These are phyloP conservation scores for Ehretia macrophylla DNA, from an alignment of 257 asterid genomes.

Conservation along the genomic window DNA sequence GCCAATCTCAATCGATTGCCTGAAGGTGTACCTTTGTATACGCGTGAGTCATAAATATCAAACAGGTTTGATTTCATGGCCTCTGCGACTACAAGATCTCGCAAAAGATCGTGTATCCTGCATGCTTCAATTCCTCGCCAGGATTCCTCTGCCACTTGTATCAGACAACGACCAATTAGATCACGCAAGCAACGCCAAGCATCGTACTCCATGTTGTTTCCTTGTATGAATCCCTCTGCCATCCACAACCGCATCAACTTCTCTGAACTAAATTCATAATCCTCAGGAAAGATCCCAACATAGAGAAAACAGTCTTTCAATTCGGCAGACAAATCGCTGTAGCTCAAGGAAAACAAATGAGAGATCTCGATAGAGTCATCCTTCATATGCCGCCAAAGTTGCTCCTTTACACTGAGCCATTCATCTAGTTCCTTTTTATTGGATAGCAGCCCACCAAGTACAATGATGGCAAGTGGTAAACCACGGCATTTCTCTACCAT, in stretches of 20 bases:
- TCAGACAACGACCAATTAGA: constrained; percentile 9
- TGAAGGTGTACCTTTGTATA: neutral
- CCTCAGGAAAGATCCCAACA: constrained; percentile 11
- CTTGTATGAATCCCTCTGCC: constrained; percentile 8
- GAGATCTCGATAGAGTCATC: constrained; percentile 2
- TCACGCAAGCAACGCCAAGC: constrained; percentile 8
- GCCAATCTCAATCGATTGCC: too few relatives aligned
- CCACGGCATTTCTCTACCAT: constrained; percentile 8
- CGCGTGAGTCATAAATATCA: constrained; percentile 7
- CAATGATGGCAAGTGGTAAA: constrained; percentile 13
- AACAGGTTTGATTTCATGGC: neutral
- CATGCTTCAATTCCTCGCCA: neutral
- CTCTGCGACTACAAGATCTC: constrained; percentile 8
- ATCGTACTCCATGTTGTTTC: constrained; percentile 4
- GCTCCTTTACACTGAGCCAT: constrained; percentile 6
- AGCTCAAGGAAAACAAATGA: constrained; percentile 10
- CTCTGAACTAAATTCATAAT: neutral
- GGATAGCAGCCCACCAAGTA: neutral
- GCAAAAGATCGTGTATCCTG: constrained; percentile 13
- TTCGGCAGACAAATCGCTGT: constrained; percentile 10
- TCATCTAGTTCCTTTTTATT: neutral
- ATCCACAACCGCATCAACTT: constrained; percentile 11
- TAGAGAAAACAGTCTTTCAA: constrained; percentile 13
- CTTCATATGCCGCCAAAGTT: constrained; percentile 15
- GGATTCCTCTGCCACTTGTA: constrained; percentile 1